Evolutionary conservation across 352 stramenopile species (phyloP), one percentile per base, ranked within the genome.

Genomic region (Phytophthora quininea): DNA sequence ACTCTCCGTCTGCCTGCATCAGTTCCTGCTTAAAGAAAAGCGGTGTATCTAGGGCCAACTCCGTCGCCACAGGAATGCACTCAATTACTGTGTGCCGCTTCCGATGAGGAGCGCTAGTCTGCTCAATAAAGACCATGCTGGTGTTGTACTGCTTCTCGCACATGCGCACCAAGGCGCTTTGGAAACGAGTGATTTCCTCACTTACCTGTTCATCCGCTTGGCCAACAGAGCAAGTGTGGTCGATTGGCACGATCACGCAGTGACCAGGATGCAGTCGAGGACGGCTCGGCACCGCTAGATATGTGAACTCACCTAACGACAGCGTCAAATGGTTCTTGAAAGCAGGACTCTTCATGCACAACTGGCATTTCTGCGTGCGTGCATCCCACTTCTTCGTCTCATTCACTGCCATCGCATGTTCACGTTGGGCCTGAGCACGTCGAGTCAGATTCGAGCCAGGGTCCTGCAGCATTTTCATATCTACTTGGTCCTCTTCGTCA

Each of bases 11-110:
- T 3, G 77, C 84, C 31, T 94, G 80, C 72, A 89, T 67, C 9
- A 96, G 71, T 48, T 93, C 88, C 58, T 96, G 88, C 71, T 92
- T 94, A 58, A 96, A 93, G 47, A 90, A 94, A 54, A 96, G 52
- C 19, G 88, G 84, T 29, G 76, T 83, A 58, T 93, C 85, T 24
- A 83, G 43, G 5, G 77, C 86, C 31, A 95, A 38, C 2, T 88
- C 76, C 9, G 64, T 73, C 1, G 86, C 80, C 24, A 96, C 79
- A 6, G 88, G 86, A 59, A 96, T 90, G 57, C 88, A 96, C 58
- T 94, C 86, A 43, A 95, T 89, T 38, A 80, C 37, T 3, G 85
- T 95, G 31, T 96, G 88, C 9, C 80, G 75, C 46, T 90, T 82
- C 42, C 71, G 76, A 46, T 83, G 58, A 10, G 84, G 83, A 14